Evolutionary conservation across 345 rosid species (phyloP), one percentile per base, ranked within the genome.

Genomic region (Crucihimalaya himalaica): DNA sequence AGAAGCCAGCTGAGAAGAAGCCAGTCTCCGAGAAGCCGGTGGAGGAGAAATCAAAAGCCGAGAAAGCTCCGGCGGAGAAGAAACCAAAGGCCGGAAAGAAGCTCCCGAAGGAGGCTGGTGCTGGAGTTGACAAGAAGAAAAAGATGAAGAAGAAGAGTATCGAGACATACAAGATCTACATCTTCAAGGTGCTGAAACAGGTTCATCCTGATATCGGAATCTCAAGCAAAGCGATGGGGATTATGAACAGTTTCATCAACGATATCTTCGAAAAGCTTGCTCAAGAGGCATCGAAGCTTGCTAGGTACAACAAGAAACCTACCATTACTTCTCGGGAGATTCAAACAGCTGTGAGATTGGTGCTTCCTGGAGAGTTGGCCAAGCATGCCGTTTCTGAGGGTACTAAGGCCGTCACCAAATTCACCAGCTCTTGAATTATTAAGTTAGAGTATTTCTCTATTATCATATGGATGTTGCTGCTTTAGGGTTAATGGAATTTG

Each of bases 121-220:
- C 73, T 0, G 78, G 84, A 9, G 83, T 81, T 0, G 95, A 91
- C 68, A 91, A 89, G 85, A 91, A 86, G 86, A 91, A 82, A 74
- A 91, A 87, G 91, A 66, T 83, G 19, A 1, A 20, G 32, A 91
- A 89, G 93, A 91, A 89, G 86, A 85, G 81, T 58, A 53, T 54
- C 1, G 96, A 89, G 87, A 89, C 97, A 0, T 91, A 91, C 88
- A 91, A 91, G 91, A 91, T 89, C 81, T 91, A 89, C 79, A 89
- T 89, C 71, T 89, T 89, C 80, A 88, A 86, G 82, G 89, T 86
- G 1, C 42, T 86, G 16, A 86, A 86, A 71, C 89, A 86, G 29
- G 89, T 86, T 2, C 89, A 86, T 28, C 89, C 89, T 0, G 89
- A 86, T 45, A 86, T 86, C 56, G 89, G 89, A 5, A 81, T 86